A percentile compares a stretch with the other conserved stretches of the same genome.
Evolutionary conservation across 2,329 filamentous ascomycete species (phyloP).

Genomic region (Botrytis byssoidea): DNA sequence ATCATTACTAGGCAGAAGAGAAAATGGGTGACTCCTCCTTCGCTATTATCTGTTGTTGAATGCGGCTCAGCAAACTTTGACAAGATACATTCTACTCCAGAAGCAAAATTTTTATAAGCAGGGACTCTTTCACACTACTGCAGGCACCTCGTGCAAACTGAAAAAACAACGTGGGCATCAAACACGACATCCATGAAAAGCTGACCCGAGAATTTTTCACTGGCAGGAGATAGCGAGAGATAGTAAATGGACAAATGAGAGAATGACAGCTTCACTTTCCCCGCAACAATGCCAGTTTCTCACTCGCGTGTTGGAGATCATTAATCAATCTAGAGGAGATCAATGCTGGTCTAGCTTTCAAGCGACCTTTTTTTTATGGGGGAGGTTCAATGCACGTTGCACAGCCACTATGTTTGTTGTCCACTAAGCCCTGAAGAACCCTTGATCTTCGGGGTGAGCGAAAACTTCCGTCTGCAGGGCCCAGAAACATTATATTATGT

Average conservation of each 20-base stretch:
- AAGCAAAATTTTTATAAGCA: background rate
- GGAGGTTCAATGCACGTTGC: background rate
- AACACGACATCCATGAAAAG: background rate
- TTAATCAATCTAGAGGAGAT: background rate
- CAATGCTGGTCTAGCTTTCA: background rate
- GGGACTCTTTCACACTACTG: background rate
- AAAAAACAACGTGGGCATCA: background rate
- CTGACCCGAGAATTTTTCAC: background rate
- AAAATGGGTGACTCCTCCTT: background rate
- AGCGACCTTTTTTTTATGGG: background rate
- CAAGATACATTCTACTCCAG: background rate
- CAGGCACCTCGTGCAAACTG: background rate
- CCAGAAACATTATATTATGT: background rate
- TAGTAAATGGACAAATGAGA: background rate
- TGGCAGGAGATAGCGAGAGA: background rate
- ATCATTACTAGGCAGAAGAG: background rate
- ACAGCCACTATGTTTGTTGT: constrained; percentile 12
- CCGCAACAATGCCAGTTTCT: background rate
- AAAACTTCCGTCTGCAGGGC: constrained; percentile 9
- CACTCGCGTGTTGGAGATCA: background rate
- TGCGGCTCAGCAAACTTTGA: background rate
- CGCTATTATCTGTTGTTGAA: background rate
- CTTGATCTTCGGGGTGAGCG: constrained; percentile 12
- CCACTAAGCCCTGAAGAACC: background rate
- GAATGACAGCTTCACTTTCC: background rate